Evolutionary conservation across 2,329 filamentous ascomycete genomes (phyloP).

Genomic region (Cytospora mali): DNA sequence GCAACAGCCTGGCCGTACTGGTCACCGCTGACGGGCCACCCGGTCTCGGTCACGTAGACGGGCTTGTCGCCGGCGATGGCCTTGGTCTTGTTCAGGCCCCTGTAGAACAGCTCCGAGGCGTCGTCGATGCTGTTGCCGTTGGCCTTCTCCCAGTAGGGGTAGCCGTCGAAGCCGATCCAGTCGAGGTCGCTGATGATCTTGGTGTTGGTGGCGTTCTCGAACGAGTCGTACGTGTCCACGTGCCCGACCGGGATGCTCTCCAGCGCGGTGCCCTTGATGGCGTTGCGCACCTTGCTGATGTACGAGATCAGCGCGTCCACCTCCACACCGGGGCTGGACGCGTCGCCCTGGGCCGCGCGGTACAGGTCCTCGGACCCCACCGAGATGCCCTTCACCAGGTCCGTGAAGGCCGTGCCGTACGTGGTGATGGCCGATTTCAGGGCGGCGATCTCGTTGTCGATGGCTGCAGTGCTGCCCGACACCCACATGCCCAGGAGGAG

Average conservation of each 20-base stretch:
- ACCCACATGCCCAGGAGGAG: slow-evolving; percentile 68
- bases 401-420: slow-evolving; percentile 52
- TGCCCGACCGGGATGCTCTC: slow-evolving; percentile 56
- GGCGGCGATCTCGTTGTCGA: slow-evolving; percentile 62
- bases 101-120: slow-evolving; percentile 56
- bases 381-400: slow-evolving; percentile 65
- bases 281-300: slow-evolving; percentile 52
- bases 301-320: slow-evolving; percentile 62
- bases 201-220: slow-evolving; percentile 62
- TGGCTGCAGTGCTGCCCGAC: slow-evolving; percentile 59
- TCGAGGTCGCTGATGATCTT: slow-evolving; percentile 64
- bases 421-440: slow-evolving; percentile 57
- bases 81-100: slow-evolving; percentile 47
- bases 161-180: slow-evolving; percentile 67
- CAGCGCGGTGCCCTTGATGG: slow-evolving; percentile 52
- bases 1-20: slow-evolving; percentile 22
- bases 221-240: slow-evolving; percentile 70
- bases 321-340: slow-evolving; percentile 58
- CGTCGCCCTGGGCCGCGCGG: slow-evolving; percentile 61
- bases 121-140: slow-evolving; percentile 60
- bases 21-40: slow-evolving; percentile 26
- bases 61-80: slow-evolving; percentile 43
- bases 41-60: slow-evolving; percentile 29
- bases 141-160: slow-evolving; percentile 66
- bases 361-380: slow-evolving; percentile 72